Conservation (phyloP, 148 eudicot species). For the Pouteria glomerata region DNA sequence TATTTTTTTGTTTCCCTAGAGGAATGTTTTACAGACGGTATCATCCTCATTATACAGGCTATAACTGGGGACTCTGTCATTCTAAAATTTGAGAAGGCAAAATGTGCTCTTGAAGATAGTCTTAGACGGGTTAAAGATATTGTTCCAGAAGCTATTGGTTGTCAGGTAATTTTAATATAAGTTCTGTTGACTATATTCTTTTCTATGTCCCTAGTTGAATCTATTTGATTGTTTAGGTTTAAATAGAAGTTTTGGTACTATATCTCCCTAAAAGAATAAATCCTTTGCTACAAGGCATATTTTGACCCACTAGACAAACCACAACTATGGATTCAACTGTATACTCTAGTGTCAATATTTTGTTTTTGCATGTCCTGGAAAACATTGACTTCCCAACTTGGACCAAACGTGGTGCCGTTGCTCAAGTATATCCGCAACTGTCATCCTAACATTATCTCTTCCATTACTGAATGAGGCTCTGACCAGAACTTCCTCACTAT, state of each 20-base stretch:
- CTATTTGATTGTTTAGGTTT: background rate
- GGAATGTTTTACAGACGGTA: conserved; percentile 13
- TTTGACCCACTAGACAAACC: background rate
- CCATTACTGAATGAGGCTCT: background rate
- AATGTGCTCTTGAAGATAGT: conserved; percentile 73
- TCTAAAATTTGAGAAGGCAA: conserved; percentile 84
- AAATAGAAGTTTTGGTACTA: background rate
- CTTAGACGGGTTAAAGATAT: conserved; percentile 83
- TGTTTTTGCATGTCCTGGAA: background rate
- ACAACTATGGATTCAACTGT: background rate
- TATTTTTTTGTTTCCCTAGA: background rate
- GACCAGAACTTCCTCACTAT: background rate
- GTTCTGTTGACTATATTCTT: background rate
- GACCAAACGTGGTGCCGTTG: background rate
- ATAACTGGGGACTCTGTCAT: conserved; percentile 91
- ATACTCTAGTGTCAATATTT: background rate
- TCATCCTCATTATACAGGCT: conserved; percentile 51
- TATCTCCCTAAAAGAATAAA: background rate
- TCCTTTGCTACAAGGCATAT: background rate
- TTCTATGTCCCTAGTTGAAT: conserved; percentile 1
- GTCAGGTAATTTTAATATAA: conserved; percentile 57
- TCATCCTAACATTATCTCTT: background rate
- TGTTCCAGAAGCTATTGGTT: conserved; percentile 78
- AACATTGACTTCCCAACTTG: background rate
- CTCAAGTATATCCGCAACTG: background rate